Evolutionary conservation across 75 land plant species (phyloP), one percentile per base, ranked within the genome.

Genomic region (Picea glauca): DNA sequence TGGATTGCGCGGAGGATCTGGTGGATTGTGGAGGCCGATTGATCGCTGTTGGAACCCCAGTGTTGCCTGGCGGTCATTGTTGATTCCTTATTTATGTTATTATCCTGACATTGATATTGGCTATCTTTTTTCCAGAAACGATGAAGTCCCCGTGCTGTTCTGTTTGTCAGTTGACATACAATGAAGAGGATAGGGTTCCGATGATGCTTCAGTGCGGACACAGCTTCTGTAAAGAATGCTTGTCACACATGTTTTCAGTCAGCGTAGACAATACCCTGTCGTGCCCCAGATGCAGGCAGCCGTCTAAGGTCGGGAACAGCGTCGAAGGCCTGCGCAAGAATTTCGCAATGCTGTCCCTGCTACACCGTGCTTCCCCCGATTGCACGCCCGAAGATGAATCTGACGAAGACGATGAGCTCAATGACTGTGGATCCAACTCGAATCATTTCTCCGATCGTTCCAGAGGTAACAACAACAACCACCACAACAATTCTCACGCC

Each of bases 121-220:
- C 8, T 50, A 50, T 1, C 56, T 9, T 50, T 0, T 50, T 9
- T 50, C 56, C 56, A 9, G 11, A 0, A 8, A 50, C 56, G 81
- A 94, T 92, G 98, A 94, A 90, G 88, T 84, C 86, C 7, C 92
- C 92, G 23, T 86, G 82, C 46, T 95, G 98, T 81, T 91, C 92
- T 15, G 87, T 95, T 11, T 95, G 96, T 83, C 89, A 93, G 78
- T 82, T 78, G 60, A 82, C 88, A 80, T 93, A 88, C 91, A 84
- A 93, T 87, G 98, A 95, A 77, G 92, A 85, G 18, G 92, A 88
- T 62, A 75, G 91, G 72, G 90, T 83, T 13, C 96, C 96, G 7
- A 81, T 93, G 38, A 87, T 93, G 63, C 91, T 95, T 33, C 92
- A 93, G 76, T 95, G 98, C 82, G 96, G 98, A 35, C 96, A 95